Evolutionary conservation across 163 green algal species (phyloP).

Genomic region (Scenedesmus sp.): DNA sequence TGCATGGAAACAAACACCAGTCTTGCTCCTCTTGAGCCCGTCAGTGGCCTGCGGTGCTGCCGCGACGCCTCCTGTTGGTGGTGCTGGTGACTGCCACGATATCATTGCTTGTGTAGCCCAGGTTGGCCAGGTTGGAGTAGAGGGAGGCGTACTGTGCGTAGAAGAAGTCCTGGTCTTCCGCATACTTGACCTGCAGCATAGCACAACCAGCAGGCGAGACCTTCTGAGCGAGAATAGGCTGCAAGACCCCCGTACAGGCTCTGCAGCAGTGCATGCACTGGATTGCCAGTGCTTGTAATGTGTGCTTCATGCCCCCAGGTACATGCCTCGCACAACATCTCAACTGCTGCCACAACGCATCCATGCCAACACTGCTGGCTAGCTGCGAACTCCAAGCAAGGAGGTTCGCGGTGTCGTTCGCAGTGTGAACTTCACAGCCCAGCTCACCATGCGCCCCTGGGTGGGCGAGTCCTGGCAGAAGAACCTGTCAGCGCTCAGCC

Average conservation of each 20-base stretch:
- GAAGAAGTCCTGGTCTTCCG: conserved; percentile 20
- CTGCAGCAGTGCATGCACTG: background rate
- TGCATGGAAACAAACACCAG: no score
- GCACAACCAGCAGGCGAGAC: background rate
- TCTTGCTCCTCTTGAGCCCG: no score
- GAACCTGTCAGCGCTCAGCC: conserved; percentile 17
- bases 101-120: background rate
- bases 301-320: no score
- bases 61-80: background rate
- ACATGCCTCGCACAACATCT: no score
- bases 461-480: background rate
- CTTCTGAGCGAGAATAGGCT: no score
- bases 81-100: background rate
- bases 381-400: background rate
- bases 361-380: background rate
- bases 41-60: background rate
- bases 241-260: background rate
- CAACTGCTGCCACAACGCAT: no score
- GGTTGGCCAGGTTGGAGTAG: conserved; percentile 14
- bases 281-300: background rate
- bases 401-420: no score
- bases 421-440: no score
- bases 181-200: conserved; percentile 22
- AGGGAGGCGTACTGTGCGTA: background rate
- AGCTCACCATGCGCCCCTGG: background rate